phyloP scores from a whole-genome alignment of 805 yeast species.

The Nakazawaea siamensis region DNA sequence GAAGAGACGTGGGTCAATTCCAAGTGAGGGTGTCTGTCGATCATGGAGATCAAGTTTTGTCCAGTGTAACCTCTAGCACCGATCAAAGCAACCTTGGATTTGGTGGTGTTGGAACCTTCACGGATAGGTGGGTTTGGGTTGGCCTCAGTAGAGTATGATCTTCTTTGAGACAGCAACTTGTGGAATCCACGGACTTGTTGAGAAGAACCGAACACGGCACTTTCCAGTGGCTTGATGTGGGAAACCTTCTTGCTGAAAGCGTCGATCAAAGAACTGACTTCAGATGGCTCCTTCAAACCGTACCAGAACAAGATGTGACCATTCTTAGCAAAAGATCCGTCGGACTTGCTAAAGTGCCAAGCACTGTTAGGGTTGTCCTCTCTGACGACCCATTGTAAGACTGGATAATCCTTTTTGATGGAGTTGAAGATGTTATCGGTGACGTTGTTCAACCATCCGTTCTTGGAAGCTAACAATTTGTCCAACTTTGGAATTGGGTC shows the following conservation, averaged over 20 bases:
- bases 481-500: conserved; percentile 59
- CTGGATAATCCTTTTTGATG: conserved; percentile 61
- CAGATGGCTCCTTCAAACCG: conserved; percentile 61
- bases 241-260: conserved; percentile 37
- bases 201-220: conserved; percentile 37
- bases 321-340: conserved; percentile 85
- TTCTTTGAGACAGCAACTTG: conserved; percentile 19
- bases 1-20: conserved; percentile 93
- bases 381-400: conserved; percentile 80
- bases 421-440: conserved; percentile 90
- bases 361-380: conserved; percentile 87
- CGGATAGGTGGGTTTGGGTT: conserved; percentile 71
- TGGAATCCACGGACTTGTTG: conserved; percentile 47
- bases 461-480: conserved; percentile 77
- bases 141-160: conserved; percentile 22
- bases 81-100: conserved; percentile 79
- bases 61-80: conserved; percentile 99
- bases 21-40: conserved; percentile 79
- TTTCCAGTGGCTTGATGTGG: conserved; percentile 26
- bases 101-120: conserved; percentile 51
- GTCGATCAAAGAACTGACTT: conserved; percentile 56
- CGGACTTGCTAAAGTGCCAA: conserved; percentile 89
- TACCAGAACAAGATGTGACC: conserved; percentile 94
- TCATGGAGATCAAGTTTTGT: conserved; percentile 79
- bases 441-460: conserved; percentile 97